Base-by-base conservation (phyloP, 192 early-diverging fungal species). In the Umbelopsis vinacea region DNA sequence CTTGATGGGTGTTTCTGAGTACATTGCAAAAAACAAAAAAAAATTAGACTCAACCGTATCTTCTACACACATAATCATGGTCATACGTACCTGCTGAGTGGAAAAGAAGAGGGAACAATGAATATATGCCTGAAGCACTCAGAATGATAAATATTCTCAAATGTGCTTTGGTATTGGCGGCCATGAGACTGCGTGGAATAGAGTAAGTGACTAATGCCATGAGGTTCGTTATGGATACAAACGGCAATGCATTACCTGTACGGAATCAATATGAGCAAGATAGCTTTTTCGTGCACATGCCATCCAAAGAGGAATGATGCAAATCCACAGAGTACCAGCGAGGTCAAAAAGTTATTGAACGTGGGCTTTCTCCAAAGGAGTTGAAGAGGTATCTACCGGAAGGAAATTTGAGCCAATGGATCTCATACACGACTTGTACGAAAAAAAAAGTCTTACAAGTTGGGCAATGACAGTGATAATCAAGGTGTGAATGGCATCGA, bases 261-360 rank as follows among this genome's bases (percentile, higher is more conserved):
- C 21, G 91, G 91, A 48, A 92, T 84, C 70, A 90, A 71, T 40
- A 94, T 86, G 69, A 97, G 70, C 69, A 99, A 81, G 15, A 96
- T 89, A 0, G 97, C 97, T 78, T 99, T 99, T 71, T 99, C 97
- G 71, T 99, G 97, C 19, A 99, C 97, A 82, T 99, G 97, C 96
- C 96, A 99, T 43, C 96, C 95, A 81, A 97, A 97, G 73, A 97
- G 74, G 77, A 92, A 99, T 24, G 95, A 95, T 7, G 92, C 86
- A 66, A 91, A 96, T 3, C 89, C 94, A 67, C 92, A 95, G 22
- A 95, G 81, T 6, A 93, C 89, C 12, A 97, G 74, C 0, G 87
- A 86, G 57, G 90, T 81, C 24, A 97, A 40, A 66, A 99, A 95
- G 23, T 81, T 85, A 17, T 57, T 67, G 24, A 84, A 85, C 6